Evolutionary conservation across 2,329 filamentous ascomycete genomes (phyloP).

Genomic region (Orbilia brochopaga): DNA sequence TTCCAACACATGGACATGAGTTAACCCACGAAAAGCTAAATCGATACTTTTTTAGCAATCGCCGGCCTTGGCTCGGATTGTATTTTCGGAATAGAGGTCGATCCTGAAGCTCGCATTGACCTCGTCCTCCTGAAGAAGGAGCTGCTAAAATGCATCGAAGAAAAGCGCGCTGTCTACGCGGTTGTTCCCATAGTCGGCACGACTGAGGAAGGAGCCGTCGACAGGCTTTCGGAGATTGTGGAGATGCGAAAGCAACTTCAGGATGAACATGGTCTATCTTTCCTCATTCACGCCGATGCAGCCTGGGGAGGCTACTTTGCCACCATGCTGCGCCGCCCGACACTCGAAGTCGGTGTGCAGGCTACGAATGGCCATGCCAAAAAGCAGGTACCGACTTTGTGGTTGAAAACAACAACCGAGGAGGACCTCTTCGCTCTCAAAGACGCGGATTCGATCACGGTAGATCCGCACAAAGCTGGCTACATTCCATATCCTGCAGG

Average conservation of each 20-base stretch:
- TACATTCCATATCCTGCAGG: conserved; percentile 52
- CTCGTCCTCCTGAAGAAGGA: conserved; percentile 56
- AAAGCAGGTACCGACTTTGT: conserved; percentile 58
- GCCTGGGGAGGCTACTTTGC: conserved; percentile 64
- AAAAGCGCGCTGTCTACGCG: conserved; percentile 57
- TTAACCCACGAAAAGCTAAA: background rate
- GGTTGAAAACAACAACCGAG: conserved; percentile 57
- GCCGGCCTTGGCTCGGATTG: conserved; percentile 61
- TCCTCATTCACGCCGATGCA: conserved; percentile 61
- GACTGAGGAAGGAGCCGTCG: conserved; percentile 62
- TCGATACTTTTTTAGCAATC: conserved; percentile 57
- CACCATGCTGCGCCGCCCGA: conserved; percentile 58
- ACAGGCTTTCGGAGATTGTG: conserved; percentile 59
- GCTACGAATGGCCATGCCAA: conserved; percentile 48
- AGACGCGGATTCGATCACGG: conserved; percentile 61
- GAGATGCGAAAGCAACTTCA: conserved; percentile 59
- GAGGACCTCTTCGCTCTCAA: conserved; percentile 59
- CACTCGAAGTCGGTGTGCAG: conserved; percentile 21
- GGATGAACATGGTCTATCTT: conserved; percentile 59
- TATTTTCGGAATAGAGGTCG: conserved; percentile 59
- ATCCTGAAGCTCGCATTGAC: conserved; percentile 59
- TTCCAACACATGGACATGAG: background rate
- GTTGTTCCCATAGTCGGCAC: conserved; percentile 62
- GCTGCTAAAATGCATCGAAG: conserved; percentile 56
- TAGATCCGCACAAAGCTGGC: conserved; percentile 61